Base-by-base conservation (phyloP, 78 protist genomes). In the Cyanophora paradoxa region DNA sequence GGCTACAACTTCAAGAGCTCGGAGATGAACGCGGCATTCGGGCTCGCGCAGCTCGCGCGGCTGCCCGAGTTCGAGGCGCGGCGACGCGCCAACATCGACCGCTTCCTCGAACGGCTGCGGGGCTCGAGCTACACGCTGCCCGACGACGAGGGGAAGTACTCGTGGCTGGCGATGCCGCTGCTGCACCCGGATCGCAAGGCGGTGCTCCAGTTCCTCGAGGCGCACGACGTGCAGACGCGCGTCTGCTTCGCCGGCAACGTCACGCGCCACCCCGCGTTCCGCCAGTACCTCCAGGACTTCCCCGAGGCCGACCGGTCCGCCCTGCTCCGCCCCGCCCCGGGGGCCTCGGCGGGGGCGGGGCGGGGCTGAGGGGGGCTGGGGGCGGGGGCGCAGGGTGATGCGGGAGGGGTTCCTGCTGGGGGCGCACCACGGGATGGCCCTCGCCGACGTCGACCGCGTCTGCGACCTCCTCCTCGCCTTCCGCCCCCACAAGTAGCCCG, bases 231-330 rank as follows among this genome's bases (percentile, higher is more conserved):
- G 24, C 73, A 68, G 57, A 68, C 73, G n/a, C 73, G 73, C 28
- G 73, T 68, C 46, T 68, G 13, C 73, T 68, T 68, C 62, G 73
- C 73, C 13, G 73, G 73, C 13, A 68, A 68, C 73, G 16, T 68
- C 17, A 19, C 62, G 20, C 50, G 73, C 13, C 73, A 68, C 73
- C 73, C 73, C 13, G 73, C 73, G 24, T 68, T 20, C 62, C 46
- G 73, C 26, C 62, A 19, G 17, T 44, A n/a, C 22, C 16, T 17
- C 36, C n/a, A 28, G 28, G 62, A 68, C 20, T 42, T 17, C 73
- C 40, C 22, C 17, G 13, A 62, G 13, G 33, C 11, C 22, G 66
- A 16, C 33, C n/a, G n/a, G n/a, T n/a, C n/a, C n/a, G n/a, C n/a
- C n/a, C n/a, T n/a, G n/a, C n/a, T n/a, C n/a, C 28, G 17, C 56